Evolutionary conservation across 75 land plant genomes (phyloP), one percentile per base, ranked within the genome.

Genomic region (Pseudotsuga menziesii): DNA sequence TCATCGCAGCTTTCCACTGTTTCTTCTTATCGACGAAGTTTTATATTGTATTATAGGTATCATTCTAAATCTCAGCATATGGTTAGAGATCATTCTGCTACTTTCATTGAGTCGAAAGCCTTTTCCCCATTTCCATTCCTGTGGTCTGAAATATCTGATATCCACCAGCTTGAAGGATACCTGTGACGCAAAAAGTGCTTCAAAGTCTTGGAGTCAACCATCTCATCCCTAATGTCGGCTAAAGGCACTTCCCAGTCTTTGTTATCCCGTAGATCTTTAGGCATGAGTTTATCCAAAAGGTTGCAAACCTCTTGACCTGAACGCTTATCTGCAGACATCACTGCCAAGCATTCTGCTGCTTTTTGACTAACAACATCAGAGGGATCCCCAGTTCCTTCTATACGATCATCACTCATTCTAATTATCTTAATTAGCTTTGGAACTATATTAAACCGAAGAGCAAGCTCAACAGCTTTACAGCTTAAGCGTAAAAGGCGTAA

Each of bases 311-410:
- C 85, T 20, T 57, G 32, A 5, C 88, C 88, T 67, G 73, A 72
- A 55, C 82, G 82, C 60, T 86, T 86, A 73, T 86, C 88, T 13
- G 82, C 78, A 80, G 80, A 83, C 88, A 86, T 83, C 17, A 86
- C 75, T 57, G 85, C 82, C 61, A 86, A 56, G 78, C 88, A 86
- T 35, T 86, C 88, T 70, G 78, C 82, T 39, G 88, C 85, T 13
- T 81, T 81, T 59, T 83, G 84, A 36, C n/a, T n/a, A n/a, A n/a
- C 73, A 22, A 72, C 23, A 48, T 48, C 55, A 15, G 25, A 9
- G 41, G 70, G 20, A n/a, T 25, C 70, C 29, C 22, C 73, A 52
- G 36, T 56, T 32, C 52, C 70, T 29, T 44, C 73, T 23, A 23
- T 54, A 55, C 52, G 39, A 15, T 26, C 60, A 20, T 83, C 83